Conservation (phyloP, 306 rosid genomes). For the Hylodesmum podocarpum region DNA sequence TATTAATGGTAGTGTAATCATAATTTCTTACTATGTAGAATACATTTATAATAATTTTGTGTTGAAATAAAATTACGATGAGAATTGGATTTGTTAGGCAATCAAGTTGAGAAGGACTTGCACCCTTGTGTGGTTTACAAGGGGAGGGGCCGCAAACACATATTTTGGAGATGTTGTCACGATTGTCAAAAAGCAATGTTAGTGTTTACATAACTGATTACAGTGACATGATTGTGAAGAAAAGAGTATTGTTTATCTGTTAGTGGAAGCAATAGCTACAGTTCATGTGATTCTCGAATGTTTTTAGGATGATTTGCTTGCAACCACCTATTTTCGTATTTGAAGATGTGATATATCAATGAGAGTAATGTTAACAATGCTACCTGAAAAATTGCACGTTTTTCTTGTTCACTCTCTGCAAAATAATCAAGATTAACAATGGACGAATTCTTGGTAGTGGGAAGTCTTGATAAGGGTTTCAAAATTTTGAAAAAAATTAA, state of each 20-base stretch:
- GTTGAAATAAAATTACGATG: not conserved
- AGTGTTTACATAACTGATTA: not conserved
- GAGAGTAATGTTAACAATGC: not conserved
- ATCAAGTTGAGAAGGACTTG: conserved; percentile 29
- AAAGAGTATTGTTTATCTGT: not conserved
- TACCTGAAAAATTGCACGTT: not conserved
- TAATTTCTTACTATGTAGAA: too few species aligned
- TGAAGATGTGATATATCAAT: conserved; percentile 21
- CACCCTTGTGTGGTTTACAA: not conserved
- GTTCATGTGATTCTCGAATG: conserved; percentile 8
- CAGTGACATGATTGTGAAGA: conserved; percentile 9
- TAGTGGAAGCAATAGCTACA: conserved; percentile 17
- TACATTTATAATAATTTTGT: too few species aligned
- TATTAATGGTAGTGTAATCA: not conserved
- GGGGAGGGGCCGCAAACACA: conserved; percentile 17
- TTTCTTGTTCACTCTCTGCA: not conserved
- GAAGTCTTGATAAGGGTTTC: not conserved
- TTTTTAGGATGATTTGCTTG: not conserved
- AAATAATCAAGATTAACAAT: not conserved
- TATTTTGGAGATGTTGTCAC: conserved; percentile 7
- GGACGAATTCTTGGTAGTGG: not conserved
- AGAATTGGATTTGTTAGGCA: not conserved
- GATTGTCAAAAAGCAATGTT: not conserved
- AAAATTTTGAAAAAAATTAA: not conserved
- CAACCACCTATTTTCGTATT: not conserved